phyloP scores from a whole-genome alignment of 2,329 filamentous ascomycete genomes.

The Endoconidiophora polonica region DNA sequence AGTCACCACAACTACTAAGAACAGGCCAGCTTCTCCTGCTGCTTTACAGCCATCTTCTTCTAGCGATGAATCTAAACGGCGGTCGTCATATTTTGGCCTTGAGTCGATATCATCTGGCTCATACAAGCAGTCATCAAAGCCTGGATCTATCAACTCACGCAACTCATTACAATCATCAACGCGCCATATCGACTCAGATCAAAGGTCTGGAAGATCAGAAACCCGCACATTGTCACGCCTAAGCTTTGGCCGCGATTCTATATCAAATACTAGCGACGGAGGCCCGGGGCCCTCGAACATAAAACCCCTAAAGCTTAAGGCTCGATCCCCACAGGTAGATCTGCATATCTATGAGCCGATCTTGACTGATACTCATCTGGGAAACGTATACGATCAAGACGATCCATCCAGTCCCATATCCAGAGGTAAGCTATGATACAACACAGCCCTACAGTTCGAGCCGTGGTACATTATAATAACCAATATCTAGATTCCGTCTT shows the following conservation, averaged over 20 bases:
- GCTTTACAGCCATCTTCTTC: conserved; percentile 4
- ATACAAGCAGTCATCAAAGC: conserved; percentile 3
- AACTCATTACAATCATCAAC: conserved; percentile 6
- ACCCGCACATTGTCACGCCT: conserved; percentile 1
- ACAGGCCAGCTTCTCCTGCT: conserved; percentile 12
- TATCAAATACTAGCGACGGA: conserved; percentile 4
- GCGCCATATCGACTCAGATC: conserved; percentile 3
- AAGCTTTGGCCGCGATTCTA: conserved; percentile 4
- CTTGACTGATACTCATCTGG: not conserved
- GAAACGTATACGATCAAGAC: not conserved
- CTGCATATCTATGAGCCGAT: not conserved
- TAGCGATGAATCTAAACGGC: not conserved
- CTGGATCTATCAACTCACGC: conserved; percentile 6
- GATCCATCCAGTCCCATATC: conserved; percentile 5
- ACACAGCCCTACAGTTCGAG: not conserved
- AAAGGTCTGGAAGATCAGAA: conserved; percentile 3
- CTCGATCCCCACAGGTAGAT: not conserved
- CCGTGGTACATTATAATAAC: not conserved
- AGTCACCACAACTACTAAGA: conserved; percentile 14
- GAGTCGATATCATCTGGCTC: conserved; percentile 9
- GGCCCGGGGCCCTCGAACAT: conserved; percentile 5
- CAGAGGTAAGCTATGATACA: not conserved
- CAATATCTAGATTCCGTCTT: conserved; percentile 7
- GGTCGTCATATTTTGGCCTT: conserved; percentile 8
- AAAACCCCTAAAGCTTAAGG: not conserved